phyloP scores from a whole-genome alignment of 805 yeast genomes.

The Kodamaea restingae region DNA sequence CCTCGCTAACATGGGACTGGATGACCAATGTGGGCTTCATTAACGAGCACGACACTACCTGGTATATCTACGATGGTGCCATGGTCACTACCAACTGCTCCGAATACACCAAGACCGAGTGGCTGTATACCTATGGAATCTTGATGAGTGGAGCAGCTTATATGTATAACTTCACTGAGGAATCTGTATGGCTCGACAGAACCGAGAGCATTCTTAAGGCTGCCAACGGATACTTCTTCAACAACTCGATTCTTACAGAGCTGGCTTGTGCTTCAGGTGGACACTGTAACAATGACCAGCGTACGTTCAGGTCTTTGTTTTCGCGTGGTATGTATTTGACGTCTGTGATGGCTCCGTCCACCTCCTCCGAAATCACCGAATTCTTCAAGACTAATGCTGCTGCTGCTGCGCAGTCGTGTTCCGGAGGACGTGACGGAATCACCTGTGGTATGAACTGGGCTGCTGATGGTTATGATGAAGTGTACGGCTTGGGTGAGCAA shows the following conservation, averaged over 20 bases:
- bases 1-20: constrained; percentile 80
- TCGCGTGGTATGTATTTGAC: constrained; percentile 61
- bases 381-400: constrained; percentile 48
- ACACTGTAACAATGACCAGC: constrained; percentile 69
- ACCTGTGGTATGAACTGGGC: constrained; percentile 79
- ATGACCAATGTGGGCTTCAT: constrained; percentile 39
- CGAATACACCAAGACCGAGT: constrained; percentile 46
- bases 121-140: constrained; percentile 72
- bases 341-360: constrained; percentile 49
- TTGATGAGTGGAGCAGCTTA: constrained; percentile 67
- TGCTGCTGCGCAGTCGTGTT: constrained; percentile 68
- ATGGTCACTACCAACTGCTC: constrained; percentile 46
- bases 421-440: constrained; percentile 78
- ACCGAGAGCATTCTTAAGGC: constrained; percentile 35
- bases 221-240: constrained; percentile 33
- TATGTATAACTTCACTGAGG: constrained; percentile 58
- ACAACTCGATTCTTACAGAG: constrained; percentile 54
- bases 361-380: constrained; percentile 39
- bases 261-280: constrained; percentile 50
- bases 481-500: constrained; percentile 76
- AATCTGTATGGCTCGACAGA: constrained; percentile 38
- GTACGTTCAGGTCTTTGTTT: constrained; percentile 69
- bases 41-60: constrained; percentile 14
- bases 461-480: constrained; percentile 54
- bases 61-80: constrained; percentile 54